These are phyloP conservation scores for Cicer cuneatum DNA, from an alignment of 306 rosid species.

Conservation along the genomic window DNA sequence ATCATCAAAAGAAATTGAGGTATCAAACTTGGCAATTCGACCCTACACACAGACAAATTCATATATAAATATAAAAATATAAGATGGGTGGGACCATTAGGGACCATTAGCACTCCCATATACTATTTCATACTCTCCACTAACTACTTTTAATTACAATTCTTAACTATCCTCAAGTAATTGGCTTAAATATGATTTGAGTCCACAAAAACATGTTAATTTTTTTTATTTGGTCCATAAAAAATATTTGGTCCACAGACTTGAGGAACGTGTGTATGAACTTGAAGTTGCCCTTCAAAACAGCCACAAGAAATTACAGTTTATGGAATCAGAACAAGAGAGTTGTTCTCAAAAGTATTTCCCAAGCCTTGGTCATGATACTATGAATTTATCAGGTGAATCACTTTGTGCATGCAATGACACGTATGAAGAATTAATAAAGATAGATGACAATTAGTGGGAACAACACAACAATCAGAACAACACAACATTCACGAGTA, in stretches of 20 bases:
- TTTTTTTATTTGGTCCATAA: not conserved
- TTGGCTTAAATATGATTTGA: too few species aligned
- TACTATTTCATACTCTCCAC: not conserved
- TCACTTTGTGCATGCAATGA: constrained; percentile 86
- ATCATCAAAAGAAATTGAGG: constrained; percentile 62
- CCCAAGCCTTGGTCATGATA: too few species aligned
- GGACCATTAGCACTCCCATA: constrained; percentile 8
- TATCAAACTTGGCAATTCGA: constrained; percentile 77
- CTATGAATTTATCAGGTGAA: constrained; percentile 63
- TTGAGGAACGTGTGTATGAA: constrained; percentile 75
- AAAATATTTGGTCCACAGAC: constrained; percentile 44
- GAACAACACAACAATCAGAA: too few species aligned
- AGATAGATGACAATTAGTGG: constrained; percentile 43
- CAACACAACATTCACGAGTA: too few species aligned
- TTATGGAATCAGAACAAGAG: constrained; percentile 52
- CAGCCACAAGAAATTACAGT: constrained; percentile 59
- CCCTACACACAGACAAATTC: constrained; percentile 58
- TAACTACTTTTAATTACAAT: not conserved
- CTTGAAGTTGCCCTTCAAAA: constrained; percentile 82
- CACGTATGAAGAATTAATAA: constrained; percentile 68
- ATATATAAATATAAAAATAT: constrained; percentile 19
- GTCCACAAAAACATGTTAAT: too few species aligned
- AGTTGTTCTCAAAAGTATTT: constrained; percentile 44
- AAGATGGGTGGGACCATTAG: not conserved
- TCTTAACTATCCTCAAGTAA: not conserved